Base-by-base conservation (phyloP, 345 rosid species). In the Lepidium didymum region DNA sequence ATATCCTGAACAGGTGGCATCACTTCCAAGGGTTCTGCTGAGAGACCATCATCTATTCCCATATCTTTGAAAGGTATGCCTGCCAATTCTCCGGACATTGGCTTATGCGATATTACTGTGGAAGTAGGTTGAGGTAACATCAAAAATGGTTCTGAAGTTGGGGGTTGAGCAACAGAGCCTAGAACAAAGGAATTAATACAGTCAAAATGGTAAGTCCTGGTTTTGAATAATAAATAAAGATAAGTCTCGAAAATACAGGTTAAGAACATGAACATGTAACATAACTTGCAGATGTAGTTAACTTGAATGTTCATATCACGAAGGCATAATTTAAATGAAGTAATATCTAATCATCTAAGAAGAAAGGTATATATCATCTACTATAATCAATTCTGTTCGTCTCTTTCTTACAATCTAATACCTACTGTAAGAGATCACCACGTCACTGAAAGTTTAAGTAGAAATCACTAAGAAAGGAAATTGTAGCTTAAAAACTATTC, bases 151-250 rank as follows among this genome's bases (percentile, higher is more conserved):
- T 45, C 71, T 64, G 70, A 45, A 44, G 64, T 75, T 55, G 74
- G 34, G 67, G 73, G 62, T 53, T 74, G 78, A 54, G 59, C 16
- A 62, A 36, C 60, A 38, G 78, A 62, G 15, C 78, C 78, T 75
- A 46, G 47, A 61, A 62, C 53, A 68, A 46, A 62, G 23, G 13
- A 62, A 33, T 23, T 29, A 61, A n/a, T 4, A 37, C 12, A 29
- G 9, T 59, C 27, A 8, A 52, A 44, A 52, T 36, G n/a, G 4
- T 10, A 64, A 47, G 60, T 40, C 54, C 7, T 29, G 33, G 33
- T 29, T 29, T 29, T 5, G 7, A 29, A 29, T 29, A 29, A 29
- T 29, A 29, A 5, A 29, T 5, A 44, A 44, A 44, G n/a, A 4
- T n/a, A 64, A 56, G 60, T 40, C 54, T 54, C 4, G 4, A 36